phyloP scores from a whole-genome alignment of 345 rosid genomes.

The Eucalyptus guilfoylei region DNA sequence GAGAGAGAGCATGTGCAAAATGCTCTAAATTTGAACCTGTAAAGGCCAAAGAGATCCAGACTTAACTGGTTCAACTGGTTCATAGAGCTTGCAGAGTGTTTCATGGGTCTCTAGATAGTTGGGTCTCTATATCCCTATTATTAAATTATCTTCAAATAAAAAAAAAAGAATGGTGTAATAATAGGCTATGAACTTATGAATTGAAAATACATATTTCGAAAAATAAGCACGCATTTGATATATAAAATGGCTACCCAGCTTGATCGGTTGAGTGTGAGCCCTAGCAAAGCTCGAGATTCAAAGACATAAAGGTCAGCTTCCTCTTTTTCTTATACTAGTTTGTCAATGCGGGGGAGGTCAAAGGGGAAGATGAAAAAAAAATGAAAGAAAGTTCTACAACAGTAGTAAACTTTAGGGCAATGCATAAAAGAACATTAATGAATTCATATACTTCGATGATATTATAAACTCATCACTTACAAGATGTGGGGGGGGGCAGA shows the following conservation, averaged over 20 bases:
- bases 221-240: rapidly evolving
- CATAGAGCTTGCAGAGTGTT: neutral
- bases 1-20: too few relatives aligned
- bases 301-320: too few relatives aligned
- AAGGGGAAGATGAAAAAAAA: too few relatives aligned
- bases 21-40: neutral
- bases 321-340: too few relatives aligned
- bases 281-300: neutral
- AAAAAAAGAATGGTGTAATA: neutral
- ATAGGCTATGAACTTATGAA: neutral
- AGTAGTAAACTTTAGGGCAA: too few relatives aligned
- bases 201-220: neutral
- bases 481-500: rapidly evolving
- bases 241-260: neutral
- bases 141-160: too few relatives aligned
- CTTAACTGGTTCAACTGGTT: neutral
- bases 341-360: too few relatives aligned
- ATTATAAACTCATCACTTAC: too few relatives aligned
- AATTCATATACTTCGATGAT: too few relatives aligned
- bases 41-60: rapidly evolving
- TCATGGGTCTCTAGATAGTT: neutral
- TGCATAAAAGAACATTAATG: too few relatives aligned
- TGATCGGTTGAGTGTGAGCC: neutral
- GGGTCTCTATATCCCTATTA: rapidly evolving
- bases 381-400: too few relatives aligned